Conservation (phyloP, 371 early-diverging fungal genomes). For the Smittium culicis region DNA sequence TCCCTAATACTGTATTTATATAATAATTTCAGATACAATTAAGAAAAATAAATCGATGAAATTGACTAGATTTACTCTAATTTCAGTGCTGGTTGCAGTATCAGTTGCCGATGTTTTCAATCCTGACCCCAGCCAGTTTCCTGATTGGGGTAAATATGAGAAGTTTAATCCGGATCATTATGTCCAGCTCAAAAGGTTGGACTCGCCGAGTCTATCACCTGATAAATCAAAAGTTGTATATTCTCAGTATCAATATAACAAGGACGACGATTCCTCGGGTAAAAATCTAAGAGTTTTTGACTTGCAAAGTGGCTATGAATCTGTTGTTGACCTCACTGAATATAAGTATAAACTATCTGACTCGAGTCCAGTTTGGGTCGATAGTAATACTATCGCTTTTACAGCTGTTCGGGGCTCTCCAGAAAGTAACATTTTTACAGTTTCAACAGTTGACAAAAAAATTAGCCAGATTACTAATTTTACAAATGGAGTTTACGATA, state of each 20-base stretch:
- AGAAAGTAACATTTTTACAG: constrained; percentile 1
- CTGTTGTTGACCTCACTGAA: not conserved
- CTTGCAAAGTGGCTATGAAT: not conserved
- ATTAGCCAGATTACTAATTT: not conserved
- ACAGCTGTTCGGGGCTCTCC: constrained; percentile 4
- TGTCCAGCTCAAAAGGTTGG: not conserved
- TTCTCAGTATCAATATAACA: not conserved
- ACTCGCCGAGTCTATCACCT: not conserved
- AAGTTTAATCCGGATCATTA: constrained; percentile 1
- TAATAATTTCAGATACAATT: no score
- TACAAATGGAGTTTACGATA: not conserved
- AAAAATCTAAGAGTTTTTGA: not conserved
- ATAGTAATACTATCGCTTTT: not conserved
- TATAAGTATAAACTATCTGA: not conserved
- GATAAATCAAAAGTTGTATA: not conserved
- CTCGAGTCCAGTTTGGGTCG: constrained; percentile 1
- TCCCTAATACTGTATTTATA: no score
- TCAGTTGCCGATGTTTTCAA: no score
- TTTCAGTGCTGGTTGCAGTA: no score
- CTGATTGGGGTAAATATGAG: constrained; percentile 2
- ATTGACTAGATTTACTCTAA: no score
- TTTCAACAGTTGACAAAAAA: not conserved
- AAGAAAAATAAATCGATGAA: no score
- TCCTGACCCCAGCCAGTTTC: no score
- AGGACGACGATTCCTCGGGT: not conserved